Conservation (phyloP, 345 rosid species). For the Arabidopsis suecica region DNA sequence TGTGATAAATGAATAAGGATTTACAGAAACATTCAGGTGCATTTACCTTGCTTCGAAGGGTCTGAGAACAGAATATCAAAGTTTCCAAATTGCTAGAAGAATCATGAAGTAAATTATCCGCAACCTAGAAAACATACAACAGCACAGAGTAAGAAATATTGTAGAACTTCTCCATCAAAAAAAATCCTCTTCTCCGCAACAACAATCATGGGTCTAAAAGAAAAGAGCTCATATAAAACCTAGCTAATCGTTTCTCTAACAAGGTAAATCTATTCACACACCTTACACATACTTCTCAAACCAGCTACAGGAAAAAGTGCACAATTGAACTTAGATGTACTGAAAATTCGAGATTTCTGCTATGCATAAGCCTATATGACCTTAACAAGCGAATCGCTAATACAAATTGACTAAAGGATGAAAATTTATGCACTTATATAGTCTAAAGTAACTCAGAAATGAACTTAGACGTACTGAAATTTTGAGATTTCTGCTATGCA, state of each 20-base stretch:
- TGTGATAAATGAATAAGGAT: background rate
- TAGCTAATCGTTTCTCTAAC: constrained; percentile 15
- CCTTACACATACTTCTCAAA: constrained; percentile 4
- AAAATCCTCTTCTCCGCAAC: background rate
- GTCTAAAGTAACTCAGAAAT: too few relatives aligned
- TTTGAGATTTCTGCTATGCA: constrained; percentile 18
- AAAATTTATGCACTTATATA: constrained; percentile 1
- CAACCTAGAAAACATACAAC: constrained; percentile 62
- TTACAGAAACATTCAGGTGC: constrained; percentile 16
- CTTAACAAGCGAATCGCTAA: constrained; percentile 4
- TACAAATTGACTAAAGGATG: constrained; percentile 8
- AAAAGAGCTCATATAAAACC: background rate
- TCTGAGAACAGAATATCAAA: constrained; percentile 96
- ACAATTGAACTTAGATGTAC: background rate
- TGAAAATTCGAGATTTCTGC: constrained; percentile 19
- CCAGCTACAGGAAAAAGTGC: constrained; percentile 6
- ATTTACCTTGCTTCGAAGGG: constrained; percentile 99
- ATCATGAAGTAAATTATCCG: constrained; percentile 99
- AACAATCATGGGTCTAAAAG: constrained; percentile 27
- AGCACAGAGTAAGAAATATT: constrained; percentile 14
- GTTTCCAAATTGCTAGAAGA: constrained; percentile 95
- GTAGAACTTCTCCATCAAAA: constrained; percentile 13
- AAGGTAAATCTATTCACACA: constrained; percentile 26
- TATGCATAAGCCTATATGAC: background rate
- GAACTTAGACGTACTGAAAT: background rate